A percentile compares a stretch with the other conserved stretches of the same genome.
phyloP scores from a whole-genome alignment of 176 grass and related monocot genomes.

The Triticum turgidum region DNA sequence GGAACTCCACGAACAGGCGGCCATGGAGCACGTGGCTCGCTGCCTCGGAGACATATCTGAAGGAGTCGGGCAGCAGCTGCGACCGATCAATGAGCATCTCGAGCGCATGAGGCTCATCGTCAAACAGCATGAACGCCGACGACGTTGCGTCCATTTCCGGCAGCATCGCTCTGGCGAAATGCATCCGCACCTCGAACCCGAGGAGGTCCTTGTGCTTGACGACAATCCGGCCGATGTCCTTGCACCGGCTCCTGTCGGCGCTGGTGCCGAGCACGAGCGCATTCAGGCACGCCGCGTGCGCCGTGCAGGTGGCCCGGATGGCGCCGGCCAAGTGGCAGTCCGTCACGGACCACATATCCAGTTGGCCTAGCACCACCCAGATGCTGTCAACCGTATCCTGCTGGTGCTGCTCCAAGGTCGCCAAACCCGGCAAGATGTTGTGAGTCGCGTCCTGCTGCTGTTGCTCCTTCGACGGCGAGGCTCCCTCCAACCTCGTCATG shows the following conservation, averaged over 20 bases:
- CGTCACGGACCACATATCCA: constrained; percentile 8
- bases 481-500: not conserved
- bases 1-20: constrained; percentile 49
- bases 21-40: constrained; percentile 24
- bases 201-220: constrained; percentile 53
- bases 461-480: not conserved
- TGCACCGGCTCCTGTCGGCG: not conserved
- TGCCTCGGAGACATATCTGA: constrained; percentile 28
- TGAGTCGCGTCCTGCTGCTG: not conserved
- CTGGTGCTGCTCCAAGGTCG: not conserved
- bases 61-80: constrained; percentile 47
- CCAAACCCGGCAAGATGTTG: too few relatives aligned
- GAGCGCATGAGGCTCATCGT: too few relatives aligned
- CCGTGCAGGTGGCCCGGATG: constrained; percentile 24
- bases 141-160: constrained; percentile 1
- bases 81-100: constrained; percentile 53
- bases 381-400: not conserved
- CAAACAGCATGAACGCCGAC: too few relatives aligned
- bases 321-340: not conserved
- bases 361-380: not conserved
- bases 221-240: constrained; percentile 37
- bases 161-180: constrained; percentile 54
- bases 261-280: constrained; percentile 31
- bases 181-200: constrained; percentile 40
- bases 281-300: not conserved